Evolutionary conservation across 345 rosid species (phyloP).

Genomic region (Reutealis trisperma): DNA sequence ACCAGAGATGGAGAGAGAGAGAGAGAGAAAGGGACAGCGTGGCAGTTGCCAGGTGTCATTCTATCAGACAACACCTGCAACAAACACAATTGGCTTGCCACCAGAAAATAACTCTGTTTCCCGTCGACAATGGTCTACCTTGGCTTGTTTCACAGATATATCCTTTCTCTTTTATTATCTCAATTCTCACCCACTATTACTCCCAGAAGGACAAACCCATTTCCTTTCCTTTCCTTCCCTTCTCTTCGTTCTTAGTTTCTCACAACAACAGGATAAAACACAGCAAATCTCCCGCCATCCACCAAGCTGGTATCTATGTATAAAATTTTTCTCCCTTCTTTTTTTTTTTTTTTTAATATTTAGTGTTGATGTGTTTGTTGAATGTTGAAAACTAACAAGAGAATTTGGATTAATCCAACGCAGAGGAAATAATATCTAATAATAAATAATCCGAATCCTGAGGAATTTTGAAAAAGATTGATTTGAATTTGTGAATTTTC

Average conservation of each 20-base stretch:
- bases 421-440: no score
- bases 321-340: no score
- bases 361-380: background rate
- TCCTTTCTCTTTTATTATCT: background rate
- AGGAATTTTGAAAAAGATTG: no score
- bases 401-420: background rate
- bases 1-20: background rate
- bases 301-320: background rate
- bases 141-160: background rate
- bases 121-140: constrained; percentile 11
- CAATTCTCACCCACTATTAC: background rate
- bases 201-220: background rate
- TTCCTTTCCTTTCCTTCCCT: background rate
- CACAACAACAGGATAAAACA: no score
- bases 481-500: background rate
- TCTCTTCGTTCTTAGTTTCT: no score
- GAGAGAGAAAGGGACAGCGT: background rate
- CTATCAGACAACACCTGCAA: background rate
- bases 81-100: constrained; percentile 6
- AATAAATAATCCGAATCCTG: no score
- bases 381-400: background rate
- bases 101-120: background rate
- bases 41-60: constrained; percentile 14
- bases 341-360: no score
- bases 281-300: background rate